phyloP scores from a whole-genome alignment of 306 rosid genomes.

The Vachellia collinsii region DNA sequence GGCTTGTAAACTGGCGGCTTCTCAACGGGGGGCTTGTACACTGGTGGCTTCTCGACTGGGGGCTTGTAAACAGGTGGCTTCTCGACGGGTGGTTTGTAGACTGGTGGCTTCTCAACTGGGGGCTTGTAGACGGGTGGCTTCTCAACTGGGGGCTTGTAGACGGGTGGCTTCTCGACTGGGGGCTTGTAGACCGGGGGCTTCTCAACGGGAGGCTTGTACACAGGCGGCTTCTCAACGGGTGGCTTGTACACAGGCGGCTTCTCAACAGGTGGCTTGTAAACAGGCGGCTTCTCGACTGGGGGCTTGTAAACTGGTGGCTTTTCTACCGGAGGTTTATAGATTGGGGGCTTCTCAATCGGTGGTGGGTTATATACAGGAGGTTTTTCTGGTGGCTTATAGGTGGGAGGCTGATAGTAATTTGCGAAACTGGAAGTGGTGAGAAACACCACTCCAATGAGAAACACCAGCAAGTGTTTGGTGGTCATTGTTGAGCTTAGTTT shows the following conservation, averaged over 20 bases:
- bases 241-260: background rate
- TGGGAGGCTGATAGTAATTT: background rate
- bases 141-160: background rate
- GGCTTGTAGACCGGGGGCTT: background rate
- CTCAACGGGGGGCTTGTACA: background rate
- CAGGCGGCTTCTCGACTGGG: background rate
- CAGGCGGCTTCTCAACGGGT: background rate
- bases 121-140: background rate
- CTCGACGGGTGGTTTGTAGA: background rate
- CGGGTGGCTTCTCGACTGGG: accelerated
- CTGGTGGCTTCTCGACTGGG: accelerated
- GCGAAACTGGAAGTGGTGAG: background rate
- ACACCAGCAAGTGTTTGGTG: background rate
- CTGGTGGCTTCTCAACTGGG: accelerated
- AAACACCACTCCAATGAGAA: constrained; percentile 12
- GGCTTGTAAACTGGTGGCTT: background rate
- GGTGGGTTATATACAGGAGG: background rate
- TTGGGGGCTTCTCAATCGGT: background rate
- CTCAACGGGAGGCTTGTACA: background rate
- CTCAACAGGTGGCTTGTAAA: background rate
- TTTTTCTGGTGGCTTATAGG: constrained; percentile 5
- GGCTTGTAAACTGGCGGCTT: background rate
- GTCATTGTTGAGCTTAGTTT: background rate
- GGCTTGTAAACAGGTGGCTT: background rate
- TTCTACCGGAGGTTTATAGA: background rate